Base-by-base conservation (phyloP, 2,329 filamentous ascomycete species). In the Lomentospora prolificans region DNA sequence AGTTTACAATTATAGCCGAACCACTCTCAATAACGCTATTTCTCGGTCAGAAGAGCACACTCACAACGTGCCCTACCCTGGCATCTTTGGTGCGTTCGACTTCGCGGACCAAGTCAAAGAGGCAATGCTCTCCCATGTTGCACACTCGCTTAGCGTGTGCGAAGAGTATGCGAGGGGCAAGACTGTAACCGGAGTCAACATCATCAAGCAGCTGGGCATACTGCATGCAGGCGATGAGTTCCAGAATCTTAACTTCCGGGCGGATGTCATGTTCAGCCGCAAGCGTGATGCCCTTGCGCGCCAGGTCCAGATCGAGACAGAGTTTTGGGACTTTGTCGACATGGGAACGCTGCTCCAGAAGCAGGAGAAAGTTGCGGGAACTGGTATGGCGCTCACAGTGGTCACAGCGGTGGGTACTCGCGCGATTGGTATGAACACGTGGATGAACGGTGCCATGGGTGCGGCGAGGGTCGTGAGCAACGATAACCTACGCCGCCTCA, bases 311-410 rank as follows among this genome's bases (percentile, higher is more conserved):
- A 84, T 96, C 19, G 84, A 94, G 55, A 88, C 94, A 3, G 91
- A 99, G 65, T 63, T 96, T 0, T 87, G 80, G 80, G 94, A 99
- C 72, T 97, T 99, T 75, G 89, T 99, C 64, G 94, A 99, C 69
- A 78, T 90, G 69, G 79, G 84, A 17, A 87, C 84, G 9, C 72
- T 97, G 4, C 79, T 95, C 74, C 90, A 96, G 65, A 81, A 85
- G 55, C 92, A 97, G 68, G 94, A 99, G 71, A 99, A 97, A 77
- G 79, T 95, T 56, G 91, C 92, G 4, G 90, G 92, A 39, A 95
- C 91, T 3, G 88, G 94, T 60, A 91, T 99, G 86, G 94, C 92
- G 4, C 78, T 99, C 65, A 99, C 94, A 1, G 81, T 96, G 33
- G 88, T 88, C 8, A 91, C 90, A 57, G 89, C 95, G 2, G 76